Evolutionary conservation across 2,329 filamentous ascomycete genomes (phyloP).

Genomic region (Colletotrichum sp.): DNA sequence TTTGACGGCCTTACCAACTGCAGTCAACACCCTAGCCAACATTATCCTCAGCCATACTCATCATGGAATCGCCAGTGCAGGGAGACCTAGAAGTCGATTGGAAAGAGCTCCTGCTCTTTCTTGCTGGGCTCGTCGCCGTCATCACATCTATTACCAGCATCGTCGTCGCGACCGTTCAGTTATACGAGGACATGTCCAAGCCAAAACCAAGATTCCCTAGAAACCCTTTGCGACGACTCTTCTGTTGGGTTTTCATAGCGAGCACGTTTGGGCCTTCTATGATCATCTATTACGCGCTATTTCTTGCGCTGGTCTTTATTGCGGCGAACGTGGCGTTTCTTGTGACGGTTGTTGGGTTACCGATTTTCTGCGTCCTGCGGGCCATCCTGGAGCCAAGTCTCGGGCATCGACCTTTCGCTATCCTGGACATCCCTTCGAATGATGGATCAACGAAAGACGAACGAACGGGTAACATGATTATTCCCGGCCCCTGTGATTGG

Average conservation of each 20-base stretch:
- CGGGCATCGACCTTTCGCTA: background rate
- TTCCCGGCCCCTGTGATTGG: background rate
- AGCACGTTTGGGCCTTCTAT: background rate
- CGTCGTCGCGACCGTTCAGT: background rate
- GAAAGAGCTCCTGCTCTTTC: background rate
- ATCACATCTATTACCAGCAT: background rate
- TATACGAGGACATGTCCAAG: background rate
- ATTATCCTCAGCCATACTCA: fast-evolving
- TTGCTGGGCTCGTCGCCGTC: background rate
- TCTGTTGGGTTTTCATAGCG: background rate
- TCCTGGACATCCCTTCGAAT: background rate
- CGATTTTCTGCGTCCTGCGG: background rate
- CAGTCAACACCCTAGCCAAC: too few species aligned
- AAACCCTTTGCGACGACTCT: background rate
- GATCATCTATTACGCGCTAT: background rate
- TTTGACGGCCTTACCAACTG: too few species aligned
- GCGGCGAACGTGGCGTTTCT: fast-evolving
- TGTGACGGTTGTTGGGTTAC: background rate
- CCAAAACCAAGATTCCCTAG: background rate
- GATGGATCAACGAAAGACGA: background rate
- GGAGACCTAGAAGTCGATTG: too few species aligned
- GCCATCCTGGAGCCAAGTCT: background rate
- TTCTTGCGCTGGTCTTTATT: too few species aligned
- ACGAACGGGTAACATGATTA: background rate
- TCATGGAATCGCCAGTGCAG: too few species aligned